A percentile compares a stretch with the other conserved stretches of the same genome.
phyloP scores from a whole-genome alignment of 2,329 filamentous ascomycete species.

The Gnomoniopsis sp. region DNA sequence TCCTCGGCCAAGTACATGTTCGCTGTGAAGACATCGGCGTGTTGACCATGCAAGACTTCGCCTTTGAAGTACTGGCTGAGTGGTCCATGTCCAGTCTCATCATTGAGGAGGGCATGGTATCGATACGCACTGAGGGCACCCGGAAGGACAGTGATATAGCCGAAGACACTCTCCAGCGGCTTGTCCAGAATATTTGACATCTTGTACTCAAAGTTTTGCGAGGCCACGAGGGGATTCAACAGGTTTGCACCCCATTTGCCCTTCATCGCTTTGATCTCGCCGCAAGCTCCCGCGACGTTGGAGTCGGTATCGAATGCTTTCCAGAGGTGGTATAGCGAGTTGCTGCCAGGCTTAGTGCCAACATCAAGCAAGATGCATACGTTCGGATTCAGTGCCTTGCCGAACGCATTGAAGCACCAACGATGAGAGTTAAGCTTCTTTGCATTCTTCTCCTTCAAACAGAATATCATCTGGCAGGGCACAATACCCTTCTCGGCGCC shows the following conservation, averaged over 20 bases:
- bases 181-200: conserved; percentile 99
- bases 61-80: conserved; percentile 99
- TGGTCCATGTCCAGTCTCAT: conserved; percentile 90
- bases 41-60: conserved; percentile 91
- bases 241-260: conserved; percentile 79
- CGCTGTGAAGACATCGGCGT: conserved; percentile 94
- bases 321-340: conserved; percentile 96
- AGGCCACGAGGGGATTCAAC: conserved; percentile 90
- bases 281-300: conserved; percentile 92
- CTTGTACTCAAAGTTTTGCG: conserved; percentile 99
- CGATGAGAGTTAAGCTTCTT: conserved; percentile 98
- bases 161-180: conserved; percentile 93
- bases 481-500: conserved; percentile 98
- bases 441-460: conserved; percentile 94
- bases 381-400: conserved; percentile 86
- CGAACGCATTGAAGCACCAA: conserved; percentile 99
- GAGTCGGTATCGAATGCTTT: conserved; percentile 98
- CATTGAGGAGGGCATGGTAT: conserved; percentile 94
- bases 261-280: conserved; percentile 97
- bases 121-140: conserved; percentile 94
- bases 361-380: conserved; percentile 97
- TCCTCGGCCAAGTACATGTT: conserved; percentile 95
- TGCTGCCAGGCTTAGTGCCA: conserved; percentile 84
- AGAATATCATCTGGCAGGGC: conserved; percentile 97
- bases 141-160: conserved; percentile 95